These are phyloP conservation scores for Ensete glaucum DNA, from an alignment of 176 grass and related monocot species.

Conservation along the genomic window DNA sequence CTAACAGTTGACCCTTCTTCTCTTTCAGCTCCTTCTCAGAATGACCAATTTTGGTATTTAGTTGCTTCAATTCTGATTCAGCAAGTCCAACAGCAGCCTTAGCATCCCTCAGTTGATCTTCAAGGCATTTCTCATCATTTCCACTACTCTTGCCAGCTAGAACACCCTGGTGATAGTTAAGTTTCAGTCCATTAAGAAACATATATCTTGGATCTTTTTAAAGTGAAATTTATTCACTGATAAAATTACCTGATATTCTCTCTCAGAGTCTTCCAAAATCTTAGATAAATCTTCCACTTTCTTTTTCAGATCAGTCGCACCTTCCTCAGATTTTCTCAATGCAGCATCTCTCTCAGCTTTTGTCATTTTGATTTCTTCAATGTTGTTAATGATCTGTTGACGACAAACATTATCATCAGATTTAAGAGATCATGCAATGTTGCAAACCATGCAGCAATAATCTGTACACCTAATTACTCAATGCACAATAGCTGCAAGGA, in stretches of 20 bases:
- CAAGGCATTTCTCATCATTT: conserved; percentile 89
- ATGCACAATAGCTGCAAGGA: not conserved
- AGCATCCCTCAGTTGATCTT: conserved; percentile 97
- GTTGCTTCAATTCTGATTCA: conserved; percentile 67
- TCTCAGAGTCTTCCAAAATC: conserved; percentile 62
- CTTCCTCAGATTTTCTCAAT: conserved; percentile 60
- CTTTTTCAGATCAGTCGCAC: conserved; percentile 60
- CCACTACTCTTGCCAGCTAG: conserved; percentile 83
- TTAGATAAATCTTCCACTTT: conserved; percentile 62
- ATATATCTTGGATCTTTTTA: not conserved
- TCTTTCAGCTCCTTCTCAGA: conserved; percentile 80
- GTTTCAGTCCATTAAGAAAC: not conserved
- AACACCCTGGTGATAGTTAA: conserved; percentile 47
- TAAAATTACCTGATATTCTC: conserved; percentile 71
- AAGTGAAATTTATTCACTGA: not conserved
- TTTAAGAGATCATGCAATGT: not conserved
- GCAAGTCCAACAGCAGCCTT: conserved; percentile 86
- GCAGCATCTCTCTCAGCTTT: conserved; percentile 62
- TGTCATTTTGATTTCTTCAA: conserved; percentile 74
- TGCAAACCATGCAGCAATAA: not conserved
- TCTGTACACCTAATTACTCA: not conserved
- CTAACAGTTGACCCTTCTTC: conserved; percentile 57
- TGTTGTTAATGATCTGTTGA: conserved; percentile 54
- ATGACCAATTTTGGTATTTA: conserved; percentile 72
- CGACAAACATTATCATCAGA: not conserved